These are phyloP conservation scores for Botrytis pseudocinerea DNA, from an alignment of 2,329 filamentous ascomycete species.

Conservation along the genomic window DNA sequence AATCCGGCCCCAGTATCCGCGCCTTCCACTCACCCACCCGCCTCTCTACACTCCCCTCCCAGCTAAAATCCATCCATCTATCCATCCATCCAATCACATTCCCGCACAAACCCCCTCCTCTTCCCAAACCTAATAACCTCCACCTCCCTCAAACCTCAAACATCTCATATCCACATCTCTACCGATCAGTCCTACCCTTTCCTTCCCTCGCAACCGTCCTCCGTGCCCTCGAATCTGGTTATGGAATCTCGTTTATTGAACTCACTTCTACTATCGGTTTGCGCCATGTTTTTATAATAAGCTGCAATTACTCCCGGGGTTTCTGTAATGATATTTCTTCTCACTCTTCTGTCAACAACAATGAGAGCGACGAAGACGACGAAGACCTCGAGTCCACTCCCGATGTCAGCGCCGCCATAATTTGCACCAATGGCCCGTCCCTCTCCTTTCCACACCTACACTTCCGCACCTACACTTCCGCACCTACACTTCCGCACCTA, in stretches of 20 bases:
- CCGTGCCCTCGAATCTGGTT: conserved; percentile 40
- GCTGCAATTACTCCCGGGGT: conserved; percentile 13
- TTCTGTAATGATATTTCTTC: background rate
- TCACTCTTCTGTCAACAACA: background rate
- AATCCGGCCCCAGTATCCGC: conserved; percentile 41
- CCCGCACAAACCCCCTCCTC: conserved; percentile 17
- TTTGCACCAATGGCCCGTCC: conserved; percentile 36
- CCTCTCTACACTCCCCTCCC: conserved; percentile 42
- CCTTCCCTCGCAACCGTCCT: conserved; percentile 36
- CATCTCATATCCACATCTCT: conserved; percentile 37
- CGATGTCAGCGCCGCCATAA: conserved; percentile 36
- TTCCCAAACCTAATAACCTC: conserved; percentile 38
- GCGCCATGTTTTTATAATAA: no score
- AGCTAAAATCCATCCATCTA: conserved; percentile 39
- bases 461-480: conserved; percentile 29
- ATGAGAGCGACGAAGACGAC: background rate
- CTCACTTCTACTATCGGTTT: conserved; percentile 21
- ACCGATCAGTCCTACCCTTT: conserved; percentile 38
- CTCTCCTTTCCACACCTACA: background rate
- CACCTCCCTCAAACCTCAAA: conserved; percentile 30
- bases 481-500: conserved; percentile 25
- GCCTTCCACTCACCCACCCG: conserved; percentile 33
- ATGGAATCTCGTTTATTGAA: conserved; percentile 46
- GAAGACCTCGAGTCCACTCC: conserved; percentile 29
- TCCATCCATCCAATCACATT: conserved; percentile 35